Evolutionary conservation across 139 green algal genomes (phyloP).

Genomic region (Micractinium sp.): DNA sequence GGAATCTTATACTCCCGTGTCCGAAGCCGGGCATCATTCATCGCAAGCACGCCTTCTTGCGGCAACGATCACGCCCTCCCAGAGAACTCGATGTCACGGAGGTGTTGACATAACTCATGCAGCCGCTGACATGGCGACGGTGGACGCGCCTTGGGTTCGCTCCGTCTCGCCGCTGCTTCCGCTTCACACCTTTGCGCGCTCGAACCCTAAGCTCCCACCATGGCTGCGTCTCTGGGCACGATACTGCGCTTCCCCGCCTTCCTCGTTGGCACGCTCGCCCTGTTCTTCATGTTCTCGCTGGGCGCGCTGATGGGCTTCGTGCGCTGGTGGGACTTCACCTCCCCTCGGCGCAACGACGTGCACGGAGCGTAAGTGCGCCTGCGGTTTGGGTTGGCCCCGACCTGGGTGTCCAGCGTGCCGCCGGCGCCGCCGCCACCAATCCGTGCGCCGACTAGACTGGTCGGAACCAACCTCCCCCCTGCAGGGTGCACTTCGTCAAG

Average conservation of each 20-base stretch:
- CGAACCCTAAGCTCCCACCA: background rate
- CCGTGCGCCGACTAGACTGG: background rate
- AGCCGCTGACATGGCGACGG: no score
- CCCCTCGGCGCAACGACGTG: background rate
- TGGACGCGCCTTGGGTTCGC: no score
- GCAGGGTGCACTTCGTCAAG: slow-evolving; percentile 14
- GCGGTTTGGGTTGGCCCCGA: background rate
- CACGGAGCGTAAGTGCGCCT: background rate
- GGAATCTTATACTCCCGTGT: no score
- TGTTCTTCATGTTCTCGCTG: background rate
- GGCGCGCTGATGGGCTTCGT: background rate
- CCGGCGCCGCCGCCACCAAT: background rate
- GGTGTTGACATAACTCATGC: no score
- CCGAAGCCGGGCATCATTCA: no score
- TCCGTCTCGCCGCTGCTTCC: no score
- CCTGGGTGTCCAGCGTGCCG: background rate
- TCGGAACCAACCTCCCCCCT: background rate
- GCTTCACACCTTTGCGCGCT: background rate
- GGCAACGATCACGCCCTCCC: no score
- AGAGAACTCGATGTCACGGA: no score
- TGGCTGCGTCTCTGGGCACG: background rate
- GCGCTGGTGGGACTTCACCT: background rate
- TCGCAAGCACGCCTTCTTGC: no score
- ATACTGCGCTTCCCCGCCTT: background rate
- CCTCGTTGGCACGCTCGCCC: background rate